phyloP scores from a whole-genome alignment of 345 rosid species.

The Salix viminalis region DNA sequence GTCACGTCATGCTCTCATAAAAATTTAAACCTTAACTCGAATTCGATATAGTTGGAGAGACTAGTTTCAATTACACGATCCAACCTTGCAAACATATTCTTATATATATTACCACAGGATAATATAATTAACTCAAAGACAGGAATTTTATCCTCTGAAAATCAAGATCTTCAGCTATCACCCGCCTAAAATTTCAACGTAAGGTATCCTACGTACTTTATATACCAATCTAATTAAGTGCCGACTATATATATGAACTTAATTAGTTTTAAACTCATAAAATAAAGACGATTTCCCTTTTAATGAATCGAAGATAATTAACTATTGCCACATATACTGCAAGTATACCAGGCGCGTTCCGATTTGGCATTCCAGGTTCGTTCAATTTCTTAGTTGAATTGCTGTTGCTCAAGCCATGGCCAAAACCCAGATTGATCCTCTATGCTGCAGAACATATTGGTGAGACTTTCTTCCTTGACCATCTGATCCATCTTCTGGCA shows the following conservation, averaged over 20 bases:
- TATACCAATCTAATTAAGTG: conserved; percentile 27
- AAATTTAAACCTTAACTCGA: too few species aligned
- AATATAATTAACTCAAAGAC: conserved; percentile 20
- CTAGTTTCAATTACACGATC: conserved; percentile 13
- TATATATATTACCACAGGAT: neutral
- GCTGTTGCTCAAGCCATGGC: conserved; percentile 96
- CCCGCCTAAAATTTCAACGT: conserved; percentile 15
- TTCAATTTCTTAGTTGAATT: conserved; percentile 48
- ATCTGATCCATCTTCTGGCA: conserved; percentile 51
- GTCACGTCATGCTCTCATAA: too few species aligned
- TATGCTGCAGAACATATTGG: conserved; percentile 82
- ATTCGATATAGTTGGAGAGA: too few species aligned
- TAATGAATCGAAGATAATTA: neutral
- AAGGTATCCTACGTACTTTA: conserved; percentile 22
- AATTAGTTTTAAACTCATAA: conserved; percentile 4
- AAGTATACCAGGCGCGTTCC: neutral
- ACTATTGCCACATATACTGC: neutral
- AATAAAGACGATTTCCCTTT: neutral
- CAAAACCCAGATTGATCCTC: conserved; percentile 90
- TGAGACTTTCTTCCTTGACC: conserved; percentile 83
- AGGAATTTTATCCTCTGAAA: conserved; percentile 18
- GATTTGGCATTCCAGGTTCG: neutral
- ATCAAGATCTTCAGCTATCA: neutral
- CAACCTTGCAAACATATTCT: conserved; percentile 16
- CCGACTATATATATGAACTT: conserved; percentile 21